Percentiles rank a stretch among this genome's conserved stretches.
These are phyloP conservation scores for Suillus paluster DNA, from an alignment of 768 basidiomycete genomes.

Conservation along the genomic window DNA sequence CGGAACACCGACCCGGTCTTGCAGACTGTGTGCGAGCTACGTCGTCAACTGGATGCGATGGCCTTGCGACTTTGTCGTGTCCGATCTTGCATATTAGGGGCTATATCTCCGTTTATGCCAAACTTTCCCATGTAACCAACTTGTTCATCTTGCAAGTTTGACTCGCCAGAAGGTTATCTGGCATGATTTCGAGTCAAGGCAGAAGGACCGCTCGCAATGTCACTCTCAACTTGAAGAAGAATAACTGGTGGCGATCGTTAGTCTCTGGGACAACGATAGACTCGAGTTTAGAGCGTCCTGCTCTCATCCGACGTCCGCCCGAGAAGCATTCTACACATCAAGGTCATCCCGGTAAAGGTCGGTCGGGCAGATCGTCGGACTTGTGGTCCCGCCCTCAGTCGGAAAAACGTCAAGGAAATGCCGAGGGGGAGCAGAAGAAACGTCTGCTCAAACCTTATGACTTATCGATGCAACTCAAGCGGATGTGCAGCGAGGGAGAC, in stretches of 20 bases:
- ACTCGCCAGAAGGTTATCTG: background rate
- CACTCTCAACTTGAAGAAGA: constrained; percentile 5
- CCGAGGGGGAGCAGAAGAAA: constrained; percentile 5
- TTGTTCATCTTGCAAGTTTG: background rate
- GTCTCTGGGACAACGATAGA: constrained; percentile 5
- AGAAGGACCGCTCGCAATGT: constrained; percentile 11
- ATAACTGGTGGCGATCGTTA: constrained; percentile 2
- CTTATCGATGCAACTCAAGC: constrained; percentile 61
- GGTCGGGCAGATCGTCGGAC: constrained; percentile 2
- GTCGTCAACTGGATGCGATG: too few relatives aligned
- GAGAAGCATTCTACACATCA: constrained; percentile 7
- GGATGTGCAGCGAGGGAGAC: constrained; percentile 56
- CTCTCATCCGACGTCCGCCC: constrained; percentile 7
- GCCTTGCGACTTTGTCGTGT: constrained; percentile 6
- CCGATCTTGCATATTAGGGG: constrained; percentile 2
- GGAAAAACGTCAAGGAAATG: constrained; percentile 6
- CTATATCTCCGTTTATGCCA: constrained; percentile 8
- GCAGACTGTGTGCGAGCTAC: background rate
- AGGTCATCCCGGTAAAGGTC: constrained; percentile 6
- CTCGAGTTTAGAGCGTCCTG: background rate
- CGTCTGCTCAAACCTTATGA: constrained; percentile 63
- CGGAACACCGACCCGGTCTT: background rate
- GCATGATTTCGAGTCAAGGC: constrained; percentile 15
- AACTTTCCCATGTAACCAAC: background rate
- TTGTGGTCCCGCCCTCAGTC: constrained; percentile 2